Evolutionary conservation across 139 green algal species (phyloP), one percentile per base, ranked within the genome.

Genomic region (Micractinium conductrix): DNA sequence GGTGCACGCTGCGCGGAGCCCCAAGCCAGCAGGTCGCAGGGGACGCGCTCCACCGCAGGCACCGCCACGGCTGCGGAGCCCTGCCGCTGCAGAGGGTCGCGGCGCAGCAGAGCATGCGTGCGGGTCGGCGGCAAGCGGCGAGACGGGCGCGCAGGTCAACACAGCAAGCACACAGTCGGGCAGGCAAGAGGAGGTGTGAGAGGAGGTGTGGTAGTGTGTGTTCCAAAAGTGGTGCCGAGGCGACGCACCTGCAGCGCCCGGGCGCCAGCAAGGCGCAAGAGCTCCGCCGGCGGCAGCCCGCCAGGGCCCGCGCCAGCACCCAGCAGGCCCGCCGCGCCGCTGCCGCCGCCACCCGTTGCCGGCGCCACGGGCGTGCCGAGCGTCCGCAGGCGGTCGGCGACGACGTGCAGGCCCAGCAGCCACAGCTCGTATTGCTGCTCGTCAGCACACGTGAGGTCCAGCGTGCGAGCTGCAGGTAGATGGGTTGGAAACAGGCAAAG

Each of bases 21-120:
- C 94, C 92, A 96, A 42, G 93, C 78, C 68, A 92, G 94, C 72
- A 94, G 89, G 87, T 96, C 93, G 0, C 92, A 93, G 28, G 94
- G 90, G 50, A 88, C 79, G 26, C 89, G 91, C 78, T 89, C 87
- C 6, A 21, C 30, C 3, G n/a, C 85, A 22, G 85, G 74, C 3
- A 90, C 68, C 17, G 79, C 80, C 50, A 92, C 65, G 1, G 86
- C 67, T 4, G 83, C 87, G 43, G 87, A 84, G 24, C 24, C 50
- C 43, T 42, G 35, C 14, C 79, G 78, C 63, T 63, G 78, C 33
- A 50, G 70, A 19, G 5, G 37, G 68, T 4, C 3, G 68, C 38
- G n/a, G n/a, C n/a, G n/a, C n/a, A n/a, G n/a, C n/a, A n/a, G n/a
- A n/a, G n/a, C n/a, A n/a, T n/a, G n/a, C n/a, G n/a, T n/a, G n/a